These are phyloP conservation scores for Parasitella parasitica DNA, from an alignment of 371 early-diverging fungal species.

Conservation along the genomic window DNA sequence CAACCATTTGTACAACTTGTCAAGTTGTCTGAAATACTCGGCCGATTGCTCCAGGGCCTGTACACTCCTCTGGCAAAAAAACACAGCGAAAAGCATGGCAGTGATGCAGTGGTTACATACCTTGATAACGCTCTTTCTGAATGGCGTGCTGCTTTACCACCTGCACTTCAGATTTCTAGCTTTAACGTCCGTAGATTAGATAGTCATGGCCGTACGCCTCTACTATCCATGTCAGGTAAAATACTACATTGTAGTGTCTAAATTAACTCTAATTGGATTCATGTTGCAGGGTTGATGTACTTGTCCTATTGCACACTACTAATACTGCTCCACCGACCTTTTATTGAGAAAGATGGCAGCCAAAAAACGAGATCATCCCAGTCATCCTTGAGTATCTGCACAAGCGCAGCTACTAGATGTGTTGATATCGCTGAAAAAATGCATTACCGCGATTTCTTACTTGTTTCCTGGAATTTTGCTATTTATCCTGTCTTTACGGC, in stretches of 20 bases:
- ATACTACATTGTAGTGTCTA: neutral
- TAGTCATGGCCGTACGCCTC: slow-evolving; percentile 28
- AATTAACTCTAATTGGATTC: neutral
- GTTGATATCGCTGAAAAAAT: slow-evolving; percentile 47
- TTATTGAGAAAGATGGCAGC: slow-evolving; percentile 41
- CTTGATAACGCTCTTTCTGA: slow-evolving; percentile 43
- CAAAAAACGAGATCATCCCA: slow-evolving; percentile 31
- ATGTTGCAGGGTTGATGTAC: slow-evolving; percentile 43
- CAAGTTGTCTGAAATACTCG: slow-evolving; percentile 48
- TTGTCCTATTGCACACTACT: slow-evolving; percentile 50
- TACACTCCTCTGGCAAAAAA: slow-evolving; percentile 52
- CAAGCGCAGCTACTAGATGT: slow-evolving; percentile 54
- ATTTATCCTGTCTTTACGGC: slow-evolving; percentile 53
- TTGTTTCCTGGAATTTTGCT: slow-evolving; percentile 53
- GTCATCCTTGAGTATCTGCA: slow-evolving; percentile 58
- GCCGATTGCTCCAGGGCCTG: slow-evolving; percentile 44
- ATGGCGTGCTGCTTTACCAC: slow-evolving; percentile 43
- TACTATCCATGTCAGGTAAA: slow-evolving; percentile 46
- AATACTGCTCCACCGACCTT: slow-evolving; percentile 59
- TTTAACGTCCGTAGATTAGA: slow-evolving; percentile 32
- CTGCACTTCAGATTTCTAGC: slow-evolving; percentile 38
- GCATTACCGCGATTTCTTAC: slow-evolving; percentile 50
- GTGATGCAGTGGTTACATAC: slow-evolving; percentile 47
- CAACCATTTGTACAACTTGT: slow-evolving; percentile 50
- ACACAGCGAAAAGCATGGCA: slow-evolving; percentile 47